These are phyloP conservation scores for Meyerozyma guilliermondii DNA, from an alignment of 1,139 yeast species.

Conservation along the genomic window DNA sequence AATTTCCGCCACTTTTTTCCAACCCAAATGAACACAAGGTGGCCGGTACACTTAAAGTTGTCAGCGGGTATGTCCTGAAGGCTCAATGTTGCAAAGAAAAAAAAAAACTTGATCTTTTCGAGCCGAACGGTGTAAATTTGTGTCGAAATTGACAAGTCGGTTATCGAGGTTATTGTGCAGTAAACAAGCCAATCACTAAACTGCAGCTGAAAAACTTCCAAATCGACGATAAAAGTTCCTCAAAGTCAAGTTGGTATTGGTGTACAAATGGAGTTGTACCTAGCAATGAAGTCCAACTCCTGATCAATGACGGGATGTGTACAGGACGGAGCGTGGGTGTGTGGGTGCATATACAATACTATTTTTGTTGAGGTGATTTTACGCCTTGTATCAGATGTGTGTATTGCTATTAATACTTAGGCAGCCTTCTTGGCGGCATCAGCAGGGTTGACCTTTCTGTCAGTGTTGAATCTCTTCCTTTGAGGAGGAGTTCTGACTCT, in stretches of 20 bases:
- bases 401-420: slow-evolving; percentile 9
- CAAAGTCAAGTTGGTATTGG: not conserved
- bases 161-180: not conserved
- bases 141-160: not conserved
- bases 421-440: slow-evolving; percentile 95
- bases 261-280: not conserved
- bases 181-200: not conserved
- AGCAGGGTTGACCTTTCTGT: slow-evolving; percentile 94
- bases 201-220: not conserved
- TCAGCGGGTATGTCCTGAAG: not conserved
- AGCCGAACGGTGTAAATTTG: not conserved
- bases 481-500: slow-evolving; percentile 98
- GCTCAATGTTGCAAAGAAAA: not conserved
- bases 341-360: not conserved
- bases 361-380: not conserved
- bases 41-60: not conserved
- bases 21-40: too few species aligned
- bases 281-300: slow-evolving; percentile 1
- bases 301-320: slow-evolving; percentile 1
- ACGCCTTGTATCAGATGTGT: not conserved
- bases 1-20: too few species aligned
- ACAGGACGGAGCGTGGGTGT: not conserved
- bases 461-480: slow-evolving; percentile 97
- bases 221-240: not conserved
- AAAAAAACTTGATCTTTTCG: not conserved